Evolutionary conservation across 2,329 filamentous ascomycete species (phyloP).

Genomic region (Botrytis paeoniae): DNA sequence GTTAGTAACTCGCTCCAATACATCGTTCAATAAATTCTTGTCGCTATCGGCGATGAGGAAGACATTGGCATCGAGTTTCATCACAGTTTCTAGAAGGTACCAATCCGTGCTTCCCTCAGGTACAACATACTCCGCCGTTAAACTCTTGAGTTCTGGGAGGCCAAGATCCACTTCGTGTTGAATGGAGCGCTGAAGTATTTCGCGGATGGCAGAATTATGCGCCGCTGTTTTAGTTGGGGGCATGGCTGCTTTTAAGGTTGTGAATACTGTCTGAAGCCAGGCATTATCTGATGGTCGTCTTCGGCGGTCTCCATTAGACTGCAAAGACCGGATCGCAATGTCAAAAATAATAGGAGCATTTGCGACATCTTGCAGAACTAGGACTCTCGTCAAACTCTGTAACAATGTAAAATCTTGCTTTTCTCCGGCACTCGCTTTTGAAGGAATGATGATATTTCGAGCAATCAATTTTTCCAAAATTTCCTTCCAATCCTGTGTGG

Average conservation of each 20-base stretch:
- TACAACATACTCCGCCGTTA: conserved; percentile 36
- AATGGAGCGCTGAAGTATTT: conserved; percentile 40
- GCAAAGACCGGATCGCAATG: conserved; percentile 45
- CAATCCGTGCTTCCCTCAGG: conserved; percentile 38
- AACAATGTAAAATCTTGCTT: conserved; percentile 29
- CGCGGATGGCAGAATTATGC: conserved; percentile 32
- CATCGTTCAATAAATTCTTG: conserved; percentile 31
- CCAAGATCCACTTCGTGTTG: conserved; percentile 39
- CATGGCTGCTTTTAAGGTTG: conserved; percentile 34
- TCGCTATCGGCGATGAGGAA: conserved; percentile 42
- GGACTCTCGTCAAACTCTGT: conserved; percentile 28
- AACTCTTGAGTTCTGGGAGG: conserved; percentile 36
- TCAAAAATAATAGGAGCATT: conserved; percentile 46
- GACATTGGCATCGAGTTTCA: conserved; percentile 46
- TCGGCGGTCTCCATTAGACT: conserved; percentile 43
- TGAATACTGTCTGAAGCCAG: conserved; percentile 50
- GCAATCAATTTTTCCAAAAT: conserved; percentile 38
- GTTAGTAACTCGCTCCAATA: conserved; percentile 39
- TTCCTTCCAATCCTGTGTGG: conserved; percentile 24
- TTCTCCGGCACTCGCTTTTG: conserved; percentile 27
- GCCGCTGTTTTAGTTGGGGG: conserved; percentile 20
- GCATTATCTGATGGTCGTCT: conserved; percentile 45
- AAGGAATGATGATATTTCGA: conserved; percentile 39
- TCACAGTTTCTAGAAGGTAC: conserved; percentile 43
- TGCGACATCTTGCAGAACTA: conserved; percentile 34